Conservation (phyloP, 78 protist species). For the Protostelium mycophagum region DNA sequence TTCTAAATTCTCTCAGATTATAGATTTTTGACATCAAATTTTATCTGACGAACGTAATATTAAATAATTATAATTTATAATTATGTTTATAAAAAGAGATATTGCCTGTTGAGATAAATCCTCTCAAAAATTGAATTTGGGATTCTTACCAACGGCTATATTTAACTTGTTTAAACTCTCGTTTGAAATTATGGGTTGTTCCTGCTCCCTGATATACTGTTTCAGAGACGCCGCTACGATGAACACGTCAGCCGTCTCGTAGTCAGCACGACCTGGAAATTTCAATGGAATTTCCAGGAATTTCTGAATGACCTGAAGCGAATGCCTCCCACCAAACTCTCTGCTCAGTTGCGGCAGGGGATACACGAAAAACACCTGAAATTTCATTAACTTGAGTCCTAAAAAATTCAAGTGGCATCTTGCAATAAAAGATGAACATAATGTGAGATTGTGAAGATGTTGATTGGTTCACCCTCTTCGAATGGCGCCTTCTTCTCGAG, state of each 20-base stretch:
- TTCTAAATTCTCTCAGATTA: neutral
- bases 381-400: too few species aligned
- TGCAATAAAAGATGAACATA: too few species aligned
- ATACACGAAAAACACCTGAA: neutral
- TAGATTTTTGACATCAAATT: neutral
- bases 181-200: neutral
- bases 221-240: neutral
- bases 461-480: neutral
- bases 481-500: neutral
- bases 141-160: neutral
- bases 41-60: too few species aligned
- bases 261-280: neutral
- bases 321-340: neutral
- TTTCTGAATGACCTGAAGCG: neutral
- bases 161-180: too few species aligned
- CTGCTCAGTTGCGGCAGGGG: neutral
- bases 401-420: too few species aligned
- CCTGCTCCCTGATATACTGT: neutral
- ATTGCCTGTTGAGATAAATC: too few species aligned
- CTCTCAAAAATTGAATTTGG: too few species aligned
- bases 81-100: too few species aligned
- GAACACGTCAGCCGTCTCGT: neutral
- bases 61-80: too few species aligned
- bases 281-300: neutral
- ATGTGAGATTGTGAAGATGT: neutral